A percentile compares a stretch with the other conserved stretches of the same genome.
phyloP scores from a whole-genome alignment of 2,329 filamentous ascomycete species.

The Aspergillus ochraceoroseus region DNA sequence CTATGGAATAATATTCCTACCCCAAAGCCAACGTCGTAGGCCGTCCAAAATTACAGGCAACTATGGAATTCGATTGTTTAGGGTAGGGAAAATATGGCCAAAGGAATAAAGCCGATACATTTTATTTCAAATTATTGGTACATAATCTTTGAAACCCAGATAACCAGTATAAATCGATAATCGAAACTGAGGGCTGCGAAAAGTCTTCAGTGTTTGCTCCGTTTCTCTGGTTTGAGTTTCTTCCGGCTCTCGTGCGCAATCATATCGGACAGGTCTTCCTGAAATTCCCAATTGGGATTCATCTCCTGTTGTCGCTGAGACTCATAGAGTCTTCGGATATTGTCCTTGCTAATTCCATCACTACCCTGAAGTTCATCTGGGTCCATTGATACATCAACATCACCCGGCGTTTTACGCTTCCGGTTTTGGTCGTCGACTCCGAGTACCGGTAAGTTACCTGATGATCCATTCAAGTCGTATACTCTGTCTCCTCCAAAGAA shows the following conservation, averaged over 20 bases:
- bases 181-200: no score
- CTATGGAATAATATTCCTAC: no score
- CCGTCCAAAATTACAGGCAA: no score
- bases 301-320: conserved; percentile 60
- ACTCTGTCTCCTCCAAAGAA: conserved; percentile 95
- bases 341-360: conserved; percentile 78
- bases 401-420: conserved; percentile 93
- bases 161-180: no score
- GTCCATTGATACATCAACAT: conserved; percentile 89
- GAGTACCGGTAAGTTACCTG: conserved; percentile 63
- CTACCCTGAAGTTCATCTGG: conserved; percentile 70
- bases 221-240: conserved; percentile 77
- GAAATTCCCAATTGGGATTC: conserved; percentile 67
- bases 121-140: no score
- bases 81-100: no score
- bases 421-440: conserved; percentile 71
- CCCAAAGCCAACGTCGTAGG: no score
- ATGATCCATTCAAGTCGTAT: conserved; percentile 71
- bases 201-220: conserved; percentile 25
- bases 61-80: no score
- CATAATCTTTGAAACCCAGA: no score
- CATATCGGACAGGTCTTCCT: conserved; percentile 92
- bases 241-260: conserved; percentile 91
- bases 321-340: conserved; percentile 75
- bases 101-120: no score